Percentiles rank a stretch among this genome's conserved stretches.
phyloP scores from a whole-genome alignment of 495 filamentous ascomycete species.

The Daldinia childiae region DNA sequence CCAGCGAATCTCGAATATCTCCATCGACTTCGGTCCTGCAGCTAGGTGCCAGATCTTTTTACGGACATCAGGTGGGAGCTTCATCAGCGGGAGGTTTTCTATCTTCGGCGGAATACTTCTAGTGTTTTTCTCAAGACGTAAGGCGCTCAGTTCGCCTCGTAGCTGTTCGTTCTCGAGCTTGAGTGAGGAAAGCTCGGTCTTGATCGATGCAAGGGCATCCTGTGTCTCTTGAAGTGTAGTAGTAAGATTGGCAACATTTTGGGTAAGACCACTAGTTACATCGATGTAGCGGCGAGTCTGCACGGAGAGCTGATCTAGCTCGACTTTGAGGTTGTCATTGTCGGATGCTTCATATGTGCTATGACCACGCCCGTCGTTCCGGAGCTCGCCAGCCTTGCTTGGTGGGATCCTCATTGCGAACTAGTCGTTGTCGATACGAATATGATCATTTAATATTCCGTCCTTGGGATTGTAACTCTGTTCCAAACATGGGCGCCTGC shows the following conservation, averaged over 20 bases:
- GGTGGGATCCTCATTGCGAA: not conserved
- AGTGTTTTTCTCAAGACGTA: not conserved
- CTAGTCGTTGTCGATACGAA: not conserved
- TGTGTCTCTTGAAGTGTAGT: not conserved
- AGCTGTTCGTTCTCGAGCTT: not conserved
- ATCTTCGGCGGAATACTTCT: not conserved
- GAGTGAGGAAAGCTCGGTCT: not conserved
- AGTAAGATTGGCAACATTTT: not conserved
- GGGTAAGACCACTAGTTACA: not conserved
- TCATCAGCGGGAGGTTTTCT: not conserved
- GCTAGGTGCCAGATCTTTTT: not conserved
- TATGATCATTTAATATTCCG: not conserved
- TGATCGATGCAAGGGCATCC: not conserved
- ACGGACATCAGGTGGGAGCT: not conserved
- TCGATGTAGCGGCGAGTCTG: not conserved
- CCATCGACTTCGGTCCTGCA: not conserved
- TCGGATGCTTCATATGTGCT: not conserved
- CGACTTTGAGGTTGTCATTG: not conserved
- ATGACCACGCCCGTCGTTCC: not conserved
- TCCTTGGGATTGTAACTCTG: not conserved
- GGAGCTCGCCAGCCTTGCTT: not conserved
- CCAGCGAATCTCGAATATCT: conserved; percentile 1
- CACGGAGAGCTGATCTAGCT: not conserved
- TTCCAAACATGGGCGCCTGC: not conserved
- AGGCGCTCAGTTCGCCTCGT: not conserved